phyloP scores from a whole-genome alignment of 371 early-diverging fungal species.

The Thermomucor indicae-seudaticae region DNA sequence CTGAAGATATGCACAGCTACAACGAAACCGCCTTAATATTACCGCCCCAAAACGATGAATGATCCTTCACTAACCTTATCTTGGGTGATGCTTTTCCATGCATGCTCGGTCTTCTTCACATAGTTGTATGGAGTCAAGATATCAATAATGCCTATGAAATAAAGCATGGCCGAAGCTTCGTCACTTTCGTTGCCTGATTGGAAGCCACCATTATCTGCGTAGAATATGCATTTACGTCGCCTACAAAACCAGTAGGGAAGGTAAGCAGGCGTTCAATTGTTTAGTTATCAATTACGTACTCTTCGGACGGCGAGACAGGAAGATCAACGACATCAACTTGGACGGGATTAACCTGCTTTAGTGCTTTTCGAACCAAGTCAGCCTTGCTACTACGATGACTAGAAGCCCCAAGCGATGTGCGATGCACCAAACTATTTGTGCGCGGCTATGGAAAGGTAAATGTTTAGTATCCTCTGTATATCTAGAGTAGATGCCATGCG shows the following conservation, averaged over 20 bases:
- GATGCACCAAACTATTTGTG: constrained; percentile 1
- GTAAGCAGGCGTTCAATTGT: background rate
- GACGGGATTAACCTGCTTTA: constrained; percentile 63
- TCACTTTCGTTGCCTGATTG: constrained; percentile 74
- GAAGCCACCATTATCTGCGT: constrained; percentile 90
- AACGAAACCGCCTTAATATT: background rate
- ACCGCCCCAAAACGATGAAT: background rate
- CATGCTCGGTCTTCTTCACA: constrained; percentile 85
- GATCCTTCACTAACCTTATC: constrained; percentile 49
- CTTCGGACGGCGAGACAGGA: constrained; percentile 41
- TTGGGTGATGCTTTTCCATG: constrained; percentile 79
- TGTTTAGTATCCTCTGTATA: background rate
- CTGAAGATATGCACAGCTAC: constrained; percentile 1
- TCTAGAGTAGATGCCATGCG: background rate
- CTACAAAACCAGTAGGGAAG: constrained; percentile 16
- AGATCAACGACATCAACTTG: constrained; percentile 52
- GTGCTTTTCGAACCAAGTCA: constrained; percentile 63
- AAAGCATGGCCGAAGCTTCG: constrained; percentile 63
- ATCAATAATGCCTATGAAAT: constrained; percentile 95
- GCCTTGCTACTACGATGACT: constrained; percentile 50
- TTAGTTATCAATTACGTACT: constrained; percentile 22
- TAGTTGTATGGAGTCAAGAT: constrained; percentile 94
- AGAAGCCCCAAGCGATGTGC: constrained; percentile 5
- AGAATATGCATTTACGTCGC: constrained; percentile 75
- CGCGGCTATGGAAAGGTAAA: background rate